phyloP scores from a whole-genome alignment of 345 rosid genomes.

The Gossypium longicalyx region DNA sequence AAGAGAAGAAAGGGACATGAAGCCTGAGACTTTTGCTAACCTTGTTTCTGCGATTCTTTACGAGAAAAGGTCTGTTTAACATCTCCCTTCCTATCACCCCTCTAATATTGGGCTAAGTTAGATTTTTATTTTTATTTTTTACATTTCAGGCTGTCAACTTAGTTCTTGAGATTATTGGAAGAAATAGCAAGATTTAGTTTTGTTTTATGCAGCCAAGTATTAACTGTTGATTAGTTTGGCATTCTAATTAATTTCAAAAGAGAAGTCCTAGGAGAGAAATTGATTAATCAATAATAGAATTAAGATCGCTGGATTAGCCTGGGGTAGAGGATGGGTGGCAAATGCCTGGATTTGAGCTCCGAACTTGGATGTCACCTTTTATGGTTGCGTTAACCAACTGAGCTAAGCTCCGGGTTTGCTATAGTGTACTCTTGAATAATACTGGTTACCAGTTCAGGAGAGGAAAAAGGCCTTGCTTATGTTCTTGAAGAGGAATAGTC shows the following conservation, averaged over 20 bases:
- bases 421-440: not conserved
- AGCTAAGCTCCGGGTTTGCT: not conserved
- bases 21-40: slow-evolving; percentile 97
- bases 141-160: not conserved
- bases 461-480: not conserved
- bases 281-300: not conserved
- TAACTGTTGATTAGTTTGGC: not conserved
- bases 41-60: slow-evolving; percentile 90
- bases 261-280: not conserved
- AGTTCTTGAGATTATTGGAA: not conserved
- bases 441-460: not conserved
- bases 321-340: not conserved
- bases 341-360: not conserved
- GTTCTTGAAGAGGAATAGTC: not conserved
- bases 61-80: slow-evolving; percentile 72
- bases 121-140: not conserved
- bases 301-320: not conserved
- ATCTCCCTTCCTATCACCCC: not conserved
- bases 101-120: not conserved
- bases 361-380: not conserved
- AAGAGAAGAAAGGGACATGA: slow-evolving; percentile 96
- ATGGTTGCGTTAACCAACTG: not conserved
- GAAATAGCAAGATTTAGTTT: not conserved
- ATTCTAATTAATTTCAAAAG: not conserved
- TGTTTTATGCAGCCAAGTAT: not conserved